Evolutionary conservation across 1,139 yeast genomes (phyloP).

Genomic region (Kodamaea sp.): DNA sequence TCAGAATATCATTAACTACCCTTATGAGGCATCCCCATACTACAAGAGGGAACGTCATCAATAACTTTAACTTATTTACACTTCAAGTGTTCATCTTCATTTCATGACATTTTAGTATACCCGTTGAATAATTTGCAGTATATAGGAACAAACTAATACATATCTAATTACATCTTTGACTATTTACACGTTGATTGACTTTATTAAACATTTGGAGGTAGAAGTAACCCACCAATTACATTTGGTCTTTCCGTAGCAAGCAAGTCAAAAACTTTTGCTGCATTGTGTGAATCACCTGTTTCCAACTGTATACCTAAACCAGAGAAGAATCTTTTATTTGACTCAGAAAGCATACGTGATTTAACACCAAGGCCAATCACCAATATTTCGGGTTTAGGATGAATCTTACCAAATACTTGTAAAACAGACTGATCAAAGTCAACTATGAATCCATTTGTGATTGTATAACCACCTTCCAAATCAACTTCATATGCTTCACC

Average conservation of each 20-base stretch:
- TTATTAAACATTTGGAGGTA: slow-evolving; percentile 62
- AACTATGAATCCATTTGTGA: slow-evolving; percentile 44
- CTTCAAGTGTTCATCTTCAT: no score
- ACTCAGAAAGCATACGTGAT: slow-evolving; percentile 58
- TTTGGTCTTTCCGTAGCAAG: slow-evolving; percentile 77
- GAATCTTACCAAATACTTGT: slow-evolving; percentile 50
- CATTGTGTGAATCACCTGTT: slow-evolving; percentile 59
- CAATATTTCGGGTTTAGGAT: slow-evolving; percentile 76
- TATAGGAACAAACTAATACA: no score
- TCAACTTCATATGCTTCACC: slow-evolving; percentile 63
- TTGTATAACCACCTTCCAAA: slow-evolving; percentile 30
- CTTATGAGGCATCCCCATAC: slow-evolving; percentile 9
- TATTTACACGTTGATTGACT: not conserved
- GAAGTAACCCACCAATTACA: slow-evolving; percentile 62
- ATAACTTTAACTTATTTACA: no score
- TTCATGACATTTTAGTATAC: no score
- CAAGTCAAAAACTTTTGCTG: slow-evolving; percentile 69
- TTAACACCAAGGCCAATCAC: slow-evolving; percentile 67
- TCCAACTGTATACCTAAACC: slow-evolving; percentile 67
- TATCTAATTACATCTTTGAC: not conserved
- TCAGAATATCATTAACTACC: slow-evolving; percentile 15
- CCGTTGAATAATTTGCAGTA: no score
- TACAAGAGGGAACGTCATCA: slow-evolving; percentile 5
- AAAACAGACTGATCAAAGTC: slow-evolving; percentile 40
- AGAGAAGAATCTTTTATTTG: slow-evolving; percentile 47